These are phyloP conservation scores for Naganishia sp. DNA, from an alignment of 1,284 basidiomycete genomes.

Conservation along the genomic window DNA sequence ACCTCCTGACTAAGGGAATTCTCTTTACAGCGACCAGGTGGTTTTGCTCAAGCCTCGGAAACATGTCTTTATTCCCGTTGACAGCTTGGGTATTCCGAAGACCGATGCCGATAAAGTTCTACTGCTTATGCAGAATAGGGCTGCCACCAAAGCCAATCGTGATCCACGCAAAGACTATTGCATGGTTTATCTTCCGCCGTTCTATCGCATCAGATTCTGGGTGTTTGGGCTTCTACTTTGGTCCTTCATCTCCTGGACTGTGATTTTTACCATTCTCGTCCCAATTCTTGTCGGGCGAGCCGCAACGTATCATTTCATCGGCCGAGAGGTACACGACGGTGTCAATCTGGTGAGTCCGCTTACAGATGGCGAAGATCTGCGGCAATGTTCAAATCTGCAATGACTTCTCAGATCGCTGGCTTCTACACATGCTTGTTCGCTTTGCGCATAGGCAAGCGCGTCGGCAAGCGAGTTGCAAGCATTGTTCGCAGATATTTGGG, in stretches of 20 bases:
- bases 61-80: constrained; percentile 33
- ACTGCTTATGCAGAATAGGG: constrained; percentile 28
- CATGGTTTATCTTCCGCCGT: constrained; percentile 33
- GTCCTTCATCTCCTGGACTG: constrained; percentile 30
- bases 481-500: constrained; percentile 14
- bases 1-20: neutral
- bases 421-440: constrained; percentile 19
- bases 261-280: constrained; percentile 15
- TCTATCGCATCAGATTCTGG: constrained; percentile 33
- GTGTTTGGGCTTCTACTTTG: constrained; percentile 31
- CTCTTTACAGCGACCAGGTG: constrained; percentile 30
- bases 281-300: constrained; percentile 30
- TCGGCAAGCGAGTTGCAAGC: constrained; percentile 21
- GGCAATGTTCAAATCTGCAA: neutral
- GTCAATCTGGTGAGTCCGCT: constrained; percentile 30
- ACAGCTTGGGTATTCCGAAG: constrained; percentile 26
- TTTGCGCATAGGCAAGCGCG: constrained; percentile 14
- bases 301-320: constrained; percentile 19
- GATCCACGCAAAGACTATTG: constrained; percentile 31
- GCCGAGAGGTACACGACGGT: constrained; percentile 30
- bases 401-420: neutral
- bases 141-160: constrained; percentile 21
- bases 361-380: neutral
- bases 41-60: constrained; percentile 32
- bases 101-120: constrained; percentile 28